Conservation (phyloP, 805 yeast species). For the Myxozyma neotropica region DNA sequence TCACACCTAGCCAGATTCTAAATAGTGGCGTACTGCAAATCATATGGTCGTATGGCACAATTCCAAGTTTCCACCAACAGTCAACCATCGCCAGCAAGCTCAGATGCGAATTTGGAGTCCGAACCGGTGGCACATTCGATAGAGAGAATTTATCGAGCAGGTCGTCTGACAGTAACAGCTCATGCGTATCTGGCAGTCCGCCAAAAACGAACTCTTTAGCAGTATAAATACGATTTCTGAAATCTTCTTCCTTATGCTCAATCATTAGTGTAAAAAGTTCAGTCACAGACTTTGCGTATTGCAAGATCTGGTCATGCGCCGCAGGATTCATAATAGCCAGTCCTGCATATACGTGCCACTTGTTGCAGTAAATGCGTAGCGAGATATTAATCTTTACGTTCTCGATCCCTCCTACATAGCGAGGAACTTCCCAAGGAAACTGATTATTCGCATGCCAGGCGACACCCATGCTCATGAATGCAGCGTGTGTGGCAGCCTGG, state of each 20-base stretch:
- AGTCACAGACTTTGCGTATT: constrained; percentile 82
- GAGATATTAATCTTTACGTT: constrained; percentile 95
- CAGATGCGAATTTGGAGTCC: constrained; percentile 82
- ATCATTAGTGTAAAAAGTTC: constrained; percentile 84
- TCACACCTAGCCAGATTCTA: constrained; percentile 89
- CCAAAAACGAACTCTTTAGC: constrained; percentile 82
- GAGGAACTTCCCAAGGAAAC: constrained; percentile 85
- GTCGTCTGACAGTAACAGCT: constrained; percentile 73
- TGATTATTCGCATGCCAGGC: constrained; percentile 86
- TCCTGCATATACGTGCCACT: constrained; percentile 99
- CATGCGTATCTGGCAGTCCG: constrained; percentile 52
- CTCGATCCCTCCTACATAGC: constrained; percentile 93
- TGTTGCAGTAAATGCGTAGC: constrained; percentile 83
- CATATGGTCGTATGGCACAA: constrained; percentile 94
- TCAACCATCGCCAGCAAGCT: constrained; percentile 90
- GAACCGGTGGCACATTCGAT: constrained; percentile 66
- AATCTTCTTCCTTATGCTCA: constrained; percentile 61
- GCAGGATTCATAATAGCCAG: constrained; percentile 93
- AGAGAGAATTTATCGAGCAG: constrained; percentile 79
- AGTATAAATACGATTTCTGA: constrained; percentile 57
- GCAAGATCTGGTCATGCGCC: constrained; percentile 88
- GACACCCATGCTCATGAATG: constrained; percentile 92
- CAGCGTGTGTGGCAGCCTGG: constrained; percentile 98
- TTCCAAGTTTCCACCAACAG: constrained; percentile 82
- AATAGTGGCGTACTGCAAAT: constrained; percentile 94